phyloP scores from a whole-genome alignment of 2,329 filamentous ascomycete species.

The Clonostachys byssicola region DNA sequence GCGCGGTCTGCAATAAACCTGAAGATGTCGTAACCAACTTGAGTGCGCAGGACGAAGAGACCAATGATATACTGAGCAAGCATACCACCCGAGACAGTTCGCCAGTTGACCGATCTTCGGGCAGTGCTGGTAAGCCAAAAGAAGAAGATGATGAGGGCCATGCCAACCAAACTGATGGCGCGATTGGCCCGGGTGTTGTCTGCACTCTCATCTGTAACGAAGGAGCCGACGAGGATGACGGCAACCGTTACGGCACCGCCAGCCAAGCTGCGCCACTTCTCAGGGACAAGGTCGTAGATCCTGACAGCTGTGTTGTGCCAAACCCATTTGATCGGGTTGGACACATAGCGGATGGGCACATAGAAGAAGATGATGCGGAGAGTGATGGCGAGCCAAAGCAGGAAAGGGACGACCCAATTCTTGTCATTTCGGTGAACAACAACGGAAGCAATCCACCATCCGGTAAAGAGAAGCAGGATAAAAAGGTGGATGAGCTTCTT shows the following conservation, averaged over 20 bases:
- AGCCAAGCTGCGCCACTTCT: conserved; percentile 57
- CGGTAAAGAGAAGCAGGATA: conserved; percentile 38
- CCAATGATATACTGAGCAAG: conserved; percentile 83
- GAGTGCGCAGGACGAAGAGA: conserved; percentile 79
- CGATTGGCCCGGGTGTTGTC: conserved; percentile 81
- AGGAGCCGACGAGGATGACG: conserved; percentile 74
- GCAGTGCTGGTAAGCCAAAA: conserved; percentile 72
- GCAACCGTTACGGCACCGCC: conserved; percentile 62
- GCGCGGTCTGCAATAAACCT: conserved; percentile 78
- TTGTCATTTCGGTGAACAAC: conserved; percentile 67
- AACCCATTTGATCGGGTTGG: conserved; percentile 58
- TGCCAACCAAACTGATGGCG: conserved; percentile 74
- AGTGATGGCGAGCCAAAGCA: conserved; percentile 72
- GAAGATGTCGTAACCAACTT: conserved; percentile 86
- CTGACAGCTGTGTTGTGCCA: conserved; percentile 64
- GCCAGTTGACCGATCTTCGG: conserved; percentile 62
- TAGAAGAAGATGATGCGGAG: conserved; percentile 73
- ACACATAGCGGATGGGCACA: conserved; percentile 63
- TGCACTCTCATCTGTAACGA: conserved; percentile 64
- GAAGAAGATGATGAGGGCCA: conserved; percentile 62
- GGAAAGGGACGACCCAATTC: conserved; percentile 82
- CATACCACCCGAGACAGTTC: conserved; percentile 85
- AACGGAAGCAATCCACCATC: conserved; percentile 75
- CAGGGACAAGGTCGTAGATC: conserved; percentile 59
- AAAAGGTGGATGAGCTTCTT: conserved; percentile 40